phyloP scores from a whole-genome alignment of 2,329 filamentous ascomycete genomes.

The Trichoderma atroviride region DNA sequence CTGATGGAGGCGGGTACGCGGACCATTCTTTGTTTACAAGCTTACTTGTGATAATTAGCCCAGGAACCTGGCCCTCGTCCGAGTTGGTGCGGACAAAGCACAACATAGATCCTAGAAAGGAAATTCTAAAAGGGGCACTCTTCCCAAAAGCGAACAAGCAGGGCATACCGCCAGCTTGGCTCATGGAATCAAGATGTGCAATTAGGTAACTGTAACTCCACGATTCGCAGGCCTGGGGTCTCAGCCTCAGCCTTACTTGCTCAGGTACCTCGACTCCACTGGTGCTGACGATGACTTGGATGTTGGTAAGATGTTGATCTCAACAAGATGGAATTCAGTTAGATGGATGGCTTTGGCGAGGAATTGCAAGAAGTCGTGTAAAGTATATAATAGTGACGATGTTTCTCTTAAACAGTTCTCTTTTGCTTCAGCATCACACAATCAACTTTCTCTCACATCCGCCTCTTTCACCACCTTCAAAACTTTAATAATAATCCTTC shows the following conservation, averaged over 20 bases:
- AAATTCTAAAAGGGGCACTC: background rate
- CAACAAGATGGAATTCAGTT: background rate
- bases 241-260: constrained; percentile 20
- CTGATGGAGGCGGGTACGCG: background rate
- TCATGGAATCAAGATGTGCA: constrained; percentile 1
- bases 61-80: background rate
- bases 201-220: background rate
- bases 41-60: background rate
- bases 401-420: background rate
- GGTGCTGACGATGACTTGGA: background rate
- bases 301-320: background rate
- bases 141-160: background rate
- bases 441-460: background rate
- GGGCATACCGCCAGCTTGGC: background rate
- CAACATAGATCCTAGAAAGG: background rate
- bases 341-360: background rate
- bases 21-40: background rate
- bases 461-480: background rate
- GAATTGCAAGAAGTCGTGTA: background rate
- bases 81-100: constrained; percentile 6
- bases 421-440: background rate
- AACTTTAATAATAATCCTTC: background rate
- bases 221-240: background rate
- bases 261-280: background rate
- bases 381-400: constrained; percentile 5